Base-by-base conservation (phyloP, 805 yeast species). In the Candida alai region DNA sequence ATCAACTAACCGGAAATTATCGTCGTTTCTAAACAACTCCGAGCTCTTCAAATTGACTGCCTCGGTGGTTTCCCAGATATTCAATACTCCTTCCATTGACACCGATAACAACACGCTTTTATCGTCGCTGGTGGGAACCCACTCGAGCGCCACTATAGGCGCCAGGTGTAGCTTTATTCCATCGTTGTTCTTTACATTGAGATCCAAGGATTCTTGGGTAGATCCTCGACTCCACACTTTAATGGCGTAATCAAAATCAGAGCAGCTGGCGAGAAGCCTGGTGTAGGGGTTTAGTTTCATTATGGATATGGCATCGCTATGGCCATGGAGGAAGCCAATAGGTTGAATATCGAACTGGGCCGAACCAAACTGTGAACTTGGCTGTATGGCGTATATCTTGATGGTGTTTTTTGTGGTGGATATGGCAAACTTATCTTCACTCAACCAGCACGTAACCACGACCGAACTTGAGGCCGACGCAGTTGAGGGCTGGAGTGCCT, bases 201-300 rank as follows among this genome's bases (percentile, higher is more conserved):
- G 40, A 34, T 61, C 65, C 20, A 58, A 70, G 22, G 70, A 58
- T 19, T 76, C 70, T 39, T 74, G 74, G 16, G 74, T 59, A 20
- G 78, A 73, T 18, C 71, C 70, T 23, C 87, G 82, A 48, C 70
- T 74, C 95, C 96, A 89, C 14, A 87, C 64, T 45, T 85, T 73
- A 6, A 88, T 68, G 0, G 73, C 64, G 36, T 74, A 71, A 52
- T 89, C 96, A 16, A 34, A 46, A 51, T 85, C 95, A 1, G 94
- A 78, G 6, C 85, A 79, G 2, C 89, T 77, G 3, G 87, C 78
- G 25, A 89, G 61, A 19, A 81, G 54, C 44, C 75, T 76, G 11
- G 69, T 62, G 2, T 56, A 53, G 4, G 51, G 40, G 47, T 80
- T 78, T 51, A 81, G 85, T 19, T 62, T 53, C 4, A 88, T 60